Conservation (phyloP, 306 rosid species). For the Dryas alaskensis region DNA sequence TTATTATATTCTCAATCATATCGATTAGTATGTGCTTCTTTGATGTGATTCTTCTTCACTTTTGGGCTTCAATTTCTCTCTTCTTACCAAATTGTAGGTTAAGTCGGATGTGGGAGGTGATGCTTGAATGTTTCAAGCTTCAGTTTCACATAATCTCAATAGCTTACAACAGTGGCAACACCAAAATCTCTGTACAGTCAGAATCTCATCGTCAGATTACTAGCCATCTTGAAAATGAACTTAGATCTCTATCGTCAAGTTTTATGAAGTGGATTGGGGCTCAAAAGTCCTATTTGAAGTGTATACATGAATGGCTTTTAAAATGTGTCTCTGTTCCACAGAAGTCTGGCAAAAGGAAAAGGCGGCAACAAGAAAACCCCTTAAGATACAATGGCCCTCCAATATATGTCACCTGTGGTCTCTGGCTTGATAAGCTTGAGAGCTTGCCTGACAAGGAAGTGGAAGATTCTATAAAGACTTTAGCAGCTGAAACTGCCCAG, state of each 20-base stretch:
- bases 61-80: conserved; percentile 29
- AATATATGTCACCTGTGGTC: conserved; percentile 56
- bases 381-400: conserved; percentile 54
- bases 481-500: conserved; percentile 54
- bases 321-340: conserved; percentile 58
- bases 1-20: no score
- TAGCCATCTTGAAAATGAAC: conserved; percentile 67
- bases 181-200: conserved; percentile 53
- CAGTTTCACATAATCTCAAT: conserved; percentile 65
- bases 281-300: conserved; percentile 67
- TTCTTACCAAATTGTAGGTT: conserved; percentile 45
- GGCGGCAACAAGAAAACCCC: conserved; percentile 23
- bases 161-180: conserved; percentile 48
- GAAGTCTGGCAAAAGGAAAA: conserved; percentile 55
- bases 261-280: conserved; percentile 77
- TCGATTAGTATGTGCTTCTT: no score
- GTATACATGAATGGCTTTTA: conserved; percentile 68
- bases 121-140: conserved; percentile 81
- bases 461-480: conserved; percentile 51
- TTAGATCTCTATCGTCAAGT: conserved; percentile 53
- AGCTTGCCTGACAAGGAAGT: conserved; percentile 49
- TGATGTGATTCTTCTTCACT: background rate
- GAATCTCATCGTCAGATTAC: conserved; percentile 65
- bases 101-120: conserved; percentile 88
- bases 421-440: conserved; percentile 58